A percentile compares a stretch with the other conserved stretches of the same genome.
Evolutionary conservation across 305 asterid species (phyloP).

Genomic region (Fraxinus dipetala): DNA sequence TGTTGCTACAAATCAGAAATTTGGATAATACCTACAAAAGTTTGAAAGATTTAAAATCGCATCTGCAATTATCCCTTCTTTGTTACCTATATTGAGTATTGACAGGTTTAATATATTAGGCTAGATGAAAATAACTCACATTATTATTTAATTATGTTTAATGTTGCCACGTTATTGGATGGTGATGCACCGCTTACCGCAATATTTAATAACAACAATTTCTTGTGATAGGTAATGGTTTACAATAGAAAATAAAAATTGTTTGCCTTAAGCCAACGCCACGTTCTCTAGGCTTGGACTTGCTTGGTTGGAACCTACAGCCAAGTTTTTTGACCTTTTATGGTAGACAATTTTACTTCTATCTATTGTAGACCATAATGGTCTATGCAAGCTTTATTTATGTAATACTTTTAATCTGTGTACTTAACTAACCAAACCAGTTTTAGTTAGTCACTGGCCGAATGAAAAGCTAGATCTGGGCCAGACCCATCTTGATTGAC

Average conservation of each 20-base stretch:
- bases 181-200: neutral
- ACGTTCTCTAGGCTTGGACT: neutral
- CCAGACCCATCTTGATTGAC: neutral
- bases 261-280: neutral
- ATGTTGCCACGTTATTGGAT: neutral
- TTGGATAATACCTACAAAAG: neutral
- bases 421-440: neutral
- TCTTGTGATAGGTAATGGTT: neutral
- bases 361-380: neutral
- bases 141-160: too few relatives aligned
- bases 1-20: neutral
- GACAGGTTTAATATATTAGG: neutral
- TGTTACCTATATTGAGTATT: neutral
- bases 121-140: neutral
- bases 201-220: neutral
- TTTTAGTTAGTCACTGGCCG: neutral
- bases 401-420: neutral
- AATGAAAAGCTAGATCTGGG: neutral
- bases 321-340: neutral
- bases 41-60: neutral
- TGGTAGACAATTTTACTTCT: neutral
- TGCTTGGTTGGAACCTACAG: neutral
- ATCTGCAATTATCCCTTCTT: neutral
- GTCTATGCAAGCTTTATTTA: neutral
- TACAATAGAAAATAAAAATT: neutral